phyloP scores from a whole-genome alignment of 140 eudicot species.

The Erigeron philadelphicus region DNA sequence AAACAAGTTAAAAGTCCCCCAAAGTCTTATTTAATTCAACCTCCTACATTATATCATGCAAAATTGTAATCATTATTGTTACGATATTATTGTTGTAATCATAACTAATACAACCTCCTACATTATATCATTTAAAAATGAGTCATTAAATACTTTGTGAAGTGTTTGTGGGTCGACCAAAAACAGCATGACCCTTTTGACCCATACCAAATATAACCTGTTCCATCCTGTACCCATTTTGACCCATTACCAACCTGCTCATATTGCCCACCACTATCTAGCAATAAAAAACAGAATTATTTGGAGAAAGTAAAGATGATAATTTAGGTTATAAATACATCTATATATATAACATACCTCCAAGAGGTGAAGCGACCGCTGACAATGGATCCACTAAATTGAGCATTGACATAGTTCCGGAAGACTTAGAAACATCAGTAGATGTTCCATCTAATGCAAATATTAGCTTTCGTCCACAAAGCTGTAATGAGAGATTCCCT shows the following conservation, averaged over 20 bases:
- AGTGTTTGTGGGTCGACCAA: background rate
- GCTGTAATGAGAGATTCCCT: constrained; percentile 79
- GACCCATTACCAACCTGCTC: background rate
- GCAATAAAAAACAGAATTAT: constrained; percentile 21
- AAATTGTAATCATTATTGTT: background rate
- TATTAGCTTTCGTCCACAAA: constrained; percentile 77
- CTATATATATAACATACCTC: constrained; percentile 42
- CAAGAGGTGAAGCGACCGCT: constrained; percentile 98
- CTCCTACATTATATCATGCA: background rate
- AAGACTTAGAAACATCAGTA: constrained; percentile 66
- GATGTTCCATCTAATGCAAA: constrained; percentile 95
- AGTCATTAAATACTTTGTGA: background rate
- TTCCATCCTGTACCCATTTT: background rate
- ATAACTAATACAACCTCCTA: background rate
- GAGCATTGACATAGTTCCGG: constrained; percentile 82
- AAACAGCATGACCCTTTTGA: background rate
- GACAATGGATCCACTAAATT: constrained; percentile 94
- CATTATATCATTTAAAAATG: background rate
- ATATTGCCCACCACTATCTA: constrained; percentile 12
- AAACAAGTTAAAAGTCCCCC: background rate
- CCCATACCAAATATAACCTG: background rate
- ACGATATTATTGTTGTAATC: background rate
- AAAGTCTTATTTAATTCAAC: constrained; percentile 9
- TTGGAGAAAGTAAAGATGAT: constrained; percentile 9
- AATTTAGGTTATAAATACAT: constrained; percentile 3